Percentiles rank a stretch among this genome's conserved stretches.
Conservation (phyloP, 2,329 filamentous ascomycete genomes). For the Pseudonectria foliicola region DNA sequence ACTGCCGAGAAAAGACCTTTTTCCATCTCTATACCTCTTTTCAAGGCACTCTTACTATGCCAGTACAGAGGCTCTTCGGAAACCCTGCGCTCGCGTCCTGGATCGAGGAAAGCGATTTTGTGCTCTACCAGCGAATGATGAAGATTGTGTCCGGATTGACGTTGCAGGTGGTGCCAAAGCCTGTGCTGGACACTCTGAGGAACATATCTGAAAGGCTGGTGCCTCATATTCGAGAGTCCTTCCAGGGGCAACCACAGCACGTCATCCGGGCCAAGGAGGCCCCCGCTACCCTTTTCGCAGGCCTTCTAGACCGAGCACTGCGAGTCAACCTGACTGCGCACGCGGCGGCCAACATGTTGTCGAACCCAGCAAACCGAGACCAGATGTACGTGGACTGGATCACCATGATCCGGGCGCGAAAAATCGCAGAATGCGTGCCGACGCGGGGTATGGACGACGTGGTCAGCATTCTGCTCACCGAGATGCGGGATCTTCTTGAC, state of each 20-base stretch:
- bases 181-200: conserved; percentile 78
- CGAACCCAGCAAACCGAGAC: conserved; percentile 79
- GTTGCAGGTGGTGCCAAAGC: conserved; percentile 82
- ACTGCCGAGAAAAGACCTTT: conserved; percentile 94
- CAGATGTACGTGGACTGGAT: conserved; percentile 96
- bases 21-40: conserved; percentile 93
- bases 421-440: conserved; percentile 57
- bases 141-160: conserved; percentile 83
- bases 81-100: conserved; percentile 76
- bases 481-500: conserved; percentile 64
- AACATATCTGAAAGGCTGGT: conserved; percentile 80
- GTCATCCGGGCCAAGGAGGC: conserved; percentile 81
- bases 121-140: conserved; percentile 96
- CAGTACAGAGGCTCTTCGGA: conserved; percentile 85
- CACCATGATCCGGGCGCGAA: conserved; percentile 54
- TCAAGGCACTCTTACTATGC: conserved; percentile 91
- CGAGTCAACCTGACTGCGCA: conserved; percentile 91
- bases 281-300: conserved; percentile 82
- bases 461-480: conserved; percentile 53
- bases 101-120: conserved; percentile 93
- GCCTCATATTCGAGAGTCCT: conserved; percentile 73
- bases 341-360: conserved; percentile 86
- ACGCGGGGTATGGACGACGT: conserved; percentile 60
- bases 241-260: conserved; percentile 76
- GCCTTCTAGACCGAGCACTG: conserved; percentile 76